Evolutionary conservation across 2,329 filamentous ascomycete species (phyloP).

Genomic region (Trichophaea hybrida): DNA sequence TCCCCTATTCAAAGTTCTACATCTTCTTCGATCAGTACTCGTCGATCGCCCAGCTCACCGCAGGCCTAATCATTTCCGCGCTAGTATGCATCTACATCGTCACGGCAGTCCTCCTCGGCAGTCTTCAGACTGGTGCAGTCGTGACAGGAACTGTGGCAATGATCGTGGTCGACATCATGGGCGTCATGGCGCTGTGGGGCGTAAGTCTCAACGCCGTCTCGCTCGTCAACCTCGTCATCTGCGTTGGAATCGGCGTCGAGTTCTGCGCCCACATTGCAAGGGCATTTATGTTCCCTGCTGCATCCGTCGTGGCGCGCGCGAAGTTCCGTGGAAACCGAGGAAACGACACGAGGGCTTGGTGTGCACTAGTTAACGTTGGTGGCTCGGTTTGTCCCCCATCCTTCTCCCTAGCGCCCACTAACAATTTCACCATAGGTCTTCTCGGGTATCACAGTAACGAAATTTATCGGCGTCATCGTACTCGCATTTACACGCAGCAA

Average conservation of each 20-base stretch:
- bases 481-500: conserved; percentile 90
- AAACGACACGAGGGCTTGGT: conserved; percentile 76
- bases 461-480: conserved; percentile 80
- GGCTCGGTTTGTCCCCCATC: conserved; percentile 44
- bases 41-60: conserved; percentile 66
- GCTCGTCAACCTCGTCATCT: conserved; percentile 91
- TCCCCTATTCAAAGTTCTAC: conserved; percentile 95
- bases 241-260: conserved; percentile 88
- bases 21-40: conserved; percentile 98
- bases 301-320: conserved; percentile 65
- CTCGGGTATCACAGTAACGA: conserved; percentile 90
- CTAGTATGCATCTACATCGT: conserved; percentile 74
- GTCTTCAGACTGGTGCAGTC: conserved; percentile 62
- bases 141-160: conserved; percentile 80
- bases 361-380: conserved; percentile 85
- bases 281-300: conserved; percentile 81
- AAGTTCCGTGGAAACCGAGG: conserved; percentile 66
- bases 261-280: conserved; percentile 95
- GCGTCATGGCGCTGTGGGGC: conserved; percentile 75
- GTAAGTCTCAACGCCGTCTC: conserved; percentile 92
- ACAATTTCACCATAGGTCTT: conserved; percentile 41
- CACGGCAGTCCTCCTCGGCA: conserved; percentile 68
- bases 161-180: conserved; percentile 87
- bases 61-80: conserved; percentile 64
- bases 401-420: neutral